Evolutionary conservation across 345 rosid species (phyloP), one percentile per base, ranked within the genome.

Genomic region (Jatropha curcas): DNA sequence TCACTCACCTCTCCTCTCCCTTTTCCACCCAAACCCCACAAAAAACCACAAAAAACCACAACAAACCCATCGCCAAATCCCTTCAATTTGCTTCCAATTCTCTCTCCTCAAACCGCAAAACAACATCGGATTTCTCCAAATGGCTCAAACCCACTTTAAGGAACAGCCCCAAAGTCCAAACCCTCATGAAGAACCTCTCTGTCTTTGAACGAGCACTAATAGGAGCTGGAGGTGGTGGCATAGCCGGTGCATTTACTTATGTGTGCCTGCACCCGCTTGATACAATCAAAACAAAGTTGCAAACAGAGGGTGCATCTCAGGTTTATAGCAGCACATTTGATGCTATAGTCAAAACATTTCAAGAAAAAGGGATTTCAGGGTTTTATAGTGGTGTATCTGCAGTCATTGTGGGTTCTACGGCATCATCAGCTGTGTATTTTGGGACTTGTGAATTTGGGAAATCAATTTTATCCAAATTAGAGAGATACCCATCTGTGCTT

Each of bases 391-490:
- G 98, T 34, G 84, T 92, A 33, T 92, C 98, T 13, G 97, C 98
- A 17, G 98, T 92, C 55, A 86, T 94, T 64, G 92, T 92, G 12
- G 98, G 98, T 20, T 94, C 96, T 4, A 88, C 97, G 1, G 89
- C 88, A 34, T 93, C 98, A 22, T 93, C 96, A 19, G 96, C 97
- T 24, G 88, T 93, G 45, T 93, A 93, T 48, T 93, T 93, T 61
- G 98, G 98, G 50, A 91, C 98, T 30, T 92, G 98, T 63, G 98
- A 94, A 82, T 92, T 94, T 67, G 97, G 96, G 66, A 94, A 94
- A 81, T 94, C 97, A 24, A 58, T 91, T 67, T 81, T 93, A 74
- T 84, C 96, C 7, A 88, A 85, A 77, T 73, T 86, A 5, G 86
- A 79, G 22, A 82, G 71, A 3, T 90, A 74, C 76, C 98, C 97